These are phyloP conservation scores for Euphorbia schlechtendalii DNA, from an alignment of 441 rosid species.

Conservation along the genomic window DNA sequence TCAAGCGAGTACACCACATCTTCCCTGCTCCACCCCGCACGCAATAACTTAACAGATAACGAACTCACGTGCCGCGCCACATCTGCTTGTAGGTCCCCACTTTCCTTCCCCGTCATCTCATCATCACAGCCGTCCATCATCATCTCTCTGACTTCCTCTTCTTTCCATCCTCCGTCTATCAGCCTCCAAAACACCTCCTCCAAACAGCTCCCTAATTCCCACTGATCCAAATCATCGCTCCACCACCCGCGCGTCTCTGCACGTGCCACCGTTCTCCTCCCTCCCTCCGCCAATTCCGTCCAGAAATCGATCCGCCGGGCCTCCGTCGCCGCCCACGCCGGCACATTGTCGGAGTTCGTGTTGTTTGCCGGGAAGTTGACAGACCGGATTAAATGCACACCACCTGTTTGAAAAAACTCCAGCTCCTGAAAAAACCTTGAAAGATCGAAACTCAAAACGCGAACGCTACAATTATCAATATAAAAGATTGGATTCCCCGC, in stretches of 20 bases:
- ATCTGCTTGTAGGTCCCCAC: slow-evolving; percentile 15
- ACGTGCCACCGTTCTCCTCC: slow-evolving; percentile 34
- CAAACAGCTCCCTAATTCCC: slow-evolving; percentile 38
- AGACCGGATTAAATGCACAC: background rate
- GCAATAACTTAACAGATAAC: slow-evolving; percentile 28
- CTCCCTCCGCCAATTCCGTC: slow-evolving; percentile 68
- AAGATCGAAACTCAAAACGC: slow-evolving; percentile 53
- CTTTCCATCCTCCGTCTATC: slow-evolving; percentile 79
- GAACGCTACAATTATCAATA: slow-evolving; percentile 45
- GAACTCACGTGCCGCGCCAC: slow-evolving; percentile 22
- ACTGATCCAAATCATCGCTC: slow-evolving; percentile 28
- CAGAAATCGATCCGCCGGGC: slow-evolving; percentile 56
- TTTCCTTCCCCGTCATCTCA: background rate
- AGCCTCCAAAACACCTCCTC: slow-evolving; percentile 62
- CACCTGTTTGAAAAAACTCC: slow-evolving; percentile 23
- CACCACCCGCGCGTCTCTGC: slow-evolving; percentile 41
- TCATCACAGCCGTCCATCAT: slow-evolving; percentile 1
- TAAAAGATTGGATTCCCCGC: slow-evolving; percentile 76
- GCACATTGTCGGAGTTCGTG: slow-evolving; percentile 17
- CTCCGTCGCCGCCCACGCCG: slow-evolving; percentile 49
- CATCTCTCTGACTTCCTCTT: slow-evolving; percentile 49
- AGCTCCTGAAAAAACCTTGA: slow-evolving; percentile 51
- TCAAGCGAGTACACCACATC: slow-evolving; percentile 55
- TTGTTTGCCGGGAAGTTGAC: background rate
- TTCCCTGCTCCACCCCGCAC: slow-evolving; percentile 53